Conservation (phyloP, 371 early-diverging fungal species). For the Conidiobolus incongruus region DNA sequence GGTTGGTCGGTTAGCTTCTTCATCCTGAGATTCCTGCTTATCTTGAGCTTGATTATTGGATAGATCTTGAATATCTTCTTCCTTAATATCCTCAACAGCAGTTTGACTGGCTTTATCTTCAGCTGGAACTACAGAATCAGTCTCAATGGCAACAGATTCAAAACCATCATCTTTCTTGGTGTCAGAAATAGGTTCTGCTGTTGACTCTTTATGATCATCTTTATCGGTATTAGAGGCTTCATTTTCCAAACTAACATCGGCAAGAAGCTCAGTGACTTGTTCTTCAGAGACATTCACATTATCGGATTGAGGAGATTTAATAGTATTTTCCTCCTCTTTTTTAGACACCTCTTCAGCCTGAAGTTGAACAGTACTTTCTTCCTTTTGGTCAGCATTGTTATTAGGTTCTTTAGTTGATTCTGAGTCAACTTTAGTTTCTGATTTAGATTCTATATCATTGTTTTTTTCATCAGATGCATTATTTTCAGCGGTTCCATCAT, state of each 20-base stretch:
- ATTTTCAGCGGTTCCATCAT: slow-evolving; percentile 7
- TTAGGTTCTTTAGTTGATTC: no score
- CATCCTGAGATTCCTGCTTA: no score
- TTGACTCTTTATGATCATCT: not conserved
- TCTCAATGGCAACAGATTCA: not conserved
- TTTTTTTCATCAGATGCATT: slow-evolving; percentile 7
- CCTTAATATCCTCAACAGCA: no score
- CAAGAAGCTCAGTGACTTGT: not conserved
- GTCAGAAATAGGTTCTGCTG: not conserved
- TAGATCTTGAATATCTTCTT: no score
- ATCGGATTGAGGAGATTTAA: not conserved
- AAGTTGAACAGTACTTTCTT: slow-evolving; percentile 9
- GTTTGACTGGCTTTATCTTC: no score
- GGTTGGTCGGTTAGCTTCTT: no score
- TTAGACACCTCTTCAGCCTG: not conserved
- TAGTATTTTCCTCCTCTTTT: not conserved
- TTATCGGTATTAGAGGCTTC: not conserved
- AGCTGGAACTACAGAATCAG: no score
- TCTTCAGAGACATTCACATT: not conserved
- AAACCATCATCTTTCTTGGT: not conserved
- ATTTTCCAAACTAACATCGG: slow-evolving; percentile 1
- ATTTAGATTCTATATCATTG: slow-evolving; percentile 5
- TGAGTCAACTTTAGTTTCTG: not conserved
- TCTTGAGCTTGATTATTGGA: no score
- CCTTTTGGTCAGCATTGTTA: slow-evolving; percentile 7